A percentile compares a stretch with the other conserved stretches of the same genome.
phyloP scores from a whole-genome alignment of 73 alveolate genomes.

The Paramecium bursaria region DNA sequence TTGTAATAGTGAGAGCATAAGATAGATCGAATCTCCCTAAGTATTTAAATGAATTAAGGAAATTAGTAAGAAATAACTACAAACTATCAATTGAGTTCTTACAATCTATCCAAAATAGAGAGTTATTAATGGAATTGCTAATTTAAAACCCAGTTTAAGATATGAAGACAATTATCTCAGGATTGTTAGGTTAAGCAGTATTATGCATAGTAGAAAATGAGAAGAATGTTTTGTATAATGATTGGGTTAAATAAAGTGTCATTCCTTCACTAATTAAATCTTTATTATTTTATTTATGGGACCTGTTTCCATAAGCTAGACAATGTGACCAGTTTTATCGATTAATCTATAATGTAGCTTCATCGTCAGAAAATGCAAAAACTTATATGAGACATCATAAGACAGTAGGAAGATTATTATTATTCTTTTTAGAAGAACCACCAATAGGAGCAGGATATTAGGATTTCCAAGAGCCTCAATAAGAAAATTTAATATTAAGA shows the following conservation, averaged over 20 bases:
- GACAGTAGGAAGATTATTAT: slow-evolving; percentile 58
- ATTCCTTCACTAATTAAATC: background rate
- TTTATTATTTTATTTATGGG: slow-evolving; percentile 7
- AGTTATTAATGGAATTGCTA: slow-evolving; percentile 25
- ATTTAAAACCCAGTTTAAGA: slow-evolving; percentile 30
- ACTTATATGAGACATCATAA: slow-evolving; percentile 24
- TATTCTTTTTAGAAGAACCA: slow-evolving; percentile 46
- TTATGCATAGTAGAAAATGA: slow-evolving; percentile 27
- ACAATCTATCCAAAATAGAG: background rate
- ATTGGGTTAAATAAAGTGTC: slow-evolving; percentile 30
- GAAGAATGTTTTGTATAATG: background rate
- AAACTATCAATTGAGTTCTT: slow-evolving; percentile 30
- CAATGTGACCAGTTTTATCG: slow-evolving; percentile 51
- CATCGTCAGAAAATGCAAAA: background rate
- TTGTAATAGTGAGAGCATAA: background rate
- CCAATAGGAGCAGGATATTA: slow-evolving; percentile 47
- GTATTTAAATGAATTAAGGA: slow-evolving; percentile 13
- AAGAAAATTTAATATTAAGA: background rate
- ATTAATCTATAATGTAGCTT: slow-evolving; percentile 22
- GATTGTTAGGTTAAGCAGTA: background rate
- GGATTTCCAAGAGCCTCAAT: slow-evolving; percentile 10
- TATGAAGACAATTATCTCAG: slow-evolving; percentile 9
- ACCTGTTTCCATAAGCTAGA: background rate
- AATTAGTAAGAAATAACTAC: background rate
- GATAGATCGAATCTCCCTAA: slow-evolving; percentile 27